Conservation (phyloP, 2,329 filamentous ascomycete species). For the Calonectria henricotiae region DNA sequence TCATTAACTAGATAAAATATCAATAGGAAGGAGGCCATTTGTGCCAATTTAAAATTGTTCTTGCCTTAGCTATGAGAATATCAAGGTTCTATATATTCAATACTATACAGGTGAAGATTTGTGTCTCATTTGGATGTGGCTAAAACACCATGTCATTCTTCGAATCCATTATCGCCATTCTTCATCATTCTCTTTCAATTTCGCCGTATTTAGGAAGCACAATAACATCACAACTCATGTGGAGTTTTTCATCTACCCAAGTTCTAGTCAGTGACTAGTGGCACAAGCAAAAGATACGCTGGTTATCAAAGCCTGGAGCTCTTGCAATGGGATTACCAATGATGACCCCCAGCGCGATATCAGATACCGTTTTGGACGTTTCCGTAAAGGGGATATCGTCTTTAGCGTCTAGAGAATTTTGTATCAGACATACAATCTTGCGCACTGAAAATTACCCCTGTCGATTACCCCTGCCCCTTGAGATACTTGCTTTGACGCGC, state of each 20-base stretch:
- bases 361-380: conserved; percentile 5
- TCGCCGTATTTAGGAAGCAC: no score
- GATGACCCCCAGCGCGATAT: neutral
- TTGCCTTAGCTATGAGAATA: neutral
- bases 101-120: no score
- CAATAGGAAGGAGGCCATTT: neutral
- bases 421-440: neutral
- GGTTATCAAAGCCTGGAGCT: no score
- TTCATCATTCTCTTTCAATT: no score
- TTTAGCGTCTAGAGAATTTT: neutral
- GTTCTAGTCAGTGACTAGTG: no score
- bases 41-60: no score
- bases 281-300: no score
- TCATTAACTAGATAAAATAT: neutral
- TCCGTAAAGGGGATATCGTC: neutral
- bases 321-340: neutral
- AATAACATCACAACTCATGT: no score
- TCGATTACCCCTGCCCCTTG: neutral
- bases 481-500: neutral
- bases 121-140: no score
- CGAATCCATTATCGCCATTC: no score
- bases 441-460: neutral
- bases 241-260: no score
- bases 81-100: neutral
- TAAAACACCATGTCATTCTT: no score